Evolutionary conservation across 2,329 filamentous ascomycete genomes (phyloP).

Genomic region (Zalaria obscura): DNA sequence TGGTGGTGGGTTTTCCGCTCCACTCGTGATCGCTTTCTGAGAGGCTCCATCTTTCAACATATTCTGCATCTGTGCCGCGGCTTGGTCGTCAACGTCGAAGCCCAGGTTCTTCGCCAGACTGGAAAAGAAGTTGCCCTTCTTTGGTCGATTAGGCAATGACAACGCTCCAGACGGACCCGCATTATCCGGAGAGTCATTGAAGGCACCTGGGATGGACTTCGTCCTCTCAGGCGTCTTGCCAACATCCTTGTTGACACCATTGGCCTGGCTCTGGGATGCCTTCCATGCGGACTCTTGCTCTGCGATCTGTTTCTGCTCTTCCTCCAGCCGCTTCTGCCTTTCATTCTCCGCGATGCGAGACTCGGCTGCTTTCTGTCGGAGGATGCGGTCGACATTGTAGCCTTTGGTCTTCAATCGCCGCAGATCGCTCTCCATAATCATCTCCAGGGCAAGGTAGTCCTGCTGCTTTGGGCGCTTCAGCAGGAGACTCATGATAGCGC

Average conservation of each 20-base stretch:
- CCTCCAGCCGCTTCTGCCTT: slow-evolving; percentile 52
- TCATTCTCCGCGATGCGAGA: slow-evolving; percentile 75
- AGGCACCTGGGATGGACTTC: slow-evolving; percentile 58
- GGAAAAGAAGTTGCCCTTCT: slow-evolving; percentile 49
- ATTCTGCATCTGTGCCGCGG: slow-evolving; percentile 20
- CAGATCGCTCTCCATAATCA: slow-evolving; percentile 74
- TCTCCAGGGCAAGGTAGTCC: slow-evolving; percentile 81
- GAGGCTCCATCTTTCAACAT: slow-evolving; percentile 11
- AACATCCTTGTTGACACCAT: not conserved
- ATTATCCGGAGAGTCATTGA: slow-evolving; percentile 42
- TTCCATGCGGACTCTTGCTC: slow-evolving; percentile 13
- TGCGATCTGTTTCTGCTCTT: slow-evolving; percentile 38
- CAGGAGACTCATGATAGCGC: slow-evolving; percentile 69
- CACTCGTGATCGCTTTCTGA: not conserved
- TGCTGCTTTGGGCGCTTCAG: slow-evolving; percentile 74
- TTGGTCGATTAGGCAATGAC: slow-evolving; percentile 9
- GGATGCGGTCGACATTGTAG: slow-evolving; percentile 91
- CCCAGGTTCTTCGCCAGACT: slow-evolving; percentile 54
- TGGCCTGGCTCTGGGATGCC: slow-evolving; percentile 1
- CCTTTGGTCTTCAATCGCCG: slow-evolving; percentile 71
- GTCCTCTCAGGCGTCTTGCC: slow-evolving; percentile 13
- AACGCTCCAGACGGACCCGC: not conserved
- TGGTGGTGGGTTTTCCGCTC: slow-evolving; percentile 17
- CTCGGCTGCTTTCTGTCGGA: slow-evolving; percentile 76
- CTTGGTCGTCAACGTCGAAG: slow-evolving; percentile 39